Evolutionary conservation across 2,329 filamentous ascomycete species (phyloP).

Genomic region (Colletotrichum sublineola): DNA sequence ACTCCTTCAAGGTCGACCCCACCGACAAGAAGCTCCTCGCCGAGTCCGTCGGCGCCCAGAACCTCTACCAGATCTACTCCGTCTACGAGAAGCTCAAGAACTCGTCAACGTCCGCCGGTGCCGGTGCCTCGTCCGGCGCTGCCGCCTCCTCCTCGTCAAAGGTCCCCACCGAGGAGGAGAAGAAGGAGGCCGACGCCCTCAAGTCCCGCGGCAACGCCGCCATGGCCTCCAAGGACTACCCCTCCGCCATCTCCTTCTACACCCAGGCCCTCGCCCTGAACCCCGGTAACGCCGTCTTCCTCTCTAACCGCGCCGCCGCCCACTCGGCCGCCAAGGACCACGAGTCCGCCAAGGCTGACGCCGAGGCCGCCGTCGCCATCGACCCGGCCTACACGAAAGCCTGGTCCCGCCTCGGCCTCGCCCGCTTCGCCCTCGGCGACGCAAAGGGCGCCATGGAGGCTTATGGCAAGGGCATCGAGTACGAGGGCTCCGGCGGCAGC

Average conservation of each 20-base stretch:
- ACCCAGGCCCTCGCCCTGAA: slow-evolving; percentile 85
- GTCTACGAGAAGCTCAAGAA: slow-evolving; percentile 96
- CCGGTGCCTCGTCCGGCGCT: slow-evolving; percentile 52
- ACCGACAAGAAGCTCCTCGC: slow-evolving; percentile 78
- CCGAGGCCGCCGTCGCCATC: slow-evolving; percentile 87
- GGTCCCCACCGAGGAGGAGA: slow-evolving; percentile 67
- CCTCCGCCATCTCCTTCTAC: slow-evolving; percentile 85
- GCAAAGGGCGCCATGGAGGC: slow-evolving; percentile 94
- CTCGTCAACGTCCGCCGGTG: slow-evolving; percentile 49
- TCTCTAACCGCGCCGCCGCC: slow-evolving; percentile 96
- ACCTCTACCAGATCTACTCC: slow-evolving; percentile 89
- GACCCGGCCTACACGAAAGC: slow-evolving; percentile 97
- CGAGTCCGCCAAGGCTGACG: slow-evolving; percentile 85
- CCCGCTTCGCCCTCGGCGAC: slow-evolving; percentile 91
- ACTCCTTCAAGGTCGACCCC: slow-evolving; percentile 96
- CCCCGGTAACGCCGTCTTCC: slow-evolving; percentile 93
- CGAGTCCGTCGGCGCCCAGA: slow-evolving; percentile 86
- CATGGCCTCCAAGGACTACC: slow-evolving; percentile 95
- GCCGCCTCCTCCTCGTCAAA: slow-evolving; percentile 49
- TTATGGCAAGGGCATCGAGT: slow-evolving; percentile 91
- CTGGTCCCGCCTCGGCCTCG: slow-evolving; percentile 93
- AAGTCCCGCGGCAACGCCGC: slow-evolving; percentile 94
- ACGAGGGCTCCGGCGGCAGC: slow-evolving; percentile 93
- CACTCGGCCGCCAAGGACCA: slow-evolving; percentile 89
- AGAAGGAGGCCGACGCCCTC: slow-evolving; percentile 86